Conservation (phyloP, 306 rosid species). For the Coriaria nepalensis region DNA sequence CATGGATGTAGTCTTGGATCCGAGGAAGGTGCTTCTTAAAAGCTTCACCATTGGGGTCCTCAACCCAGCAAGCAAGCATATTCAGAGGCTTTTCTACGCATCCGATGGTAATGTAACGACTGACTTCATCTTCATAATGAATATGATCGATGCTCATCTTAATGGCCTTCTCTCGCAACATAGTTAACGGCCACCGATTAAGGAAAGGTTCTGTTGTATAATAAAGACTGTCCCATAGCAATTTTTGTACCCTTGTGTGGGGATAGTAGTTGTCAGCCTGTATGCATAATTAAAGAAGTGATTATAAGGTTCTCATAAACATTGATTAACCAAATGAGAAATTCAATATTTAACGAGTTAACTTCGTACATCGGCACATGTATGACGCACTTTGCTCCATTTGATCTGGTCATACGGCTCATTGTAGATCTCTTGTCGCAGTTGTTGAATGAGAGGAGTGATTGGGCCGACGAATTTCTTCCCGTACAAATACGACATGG, state of each 20-base stretch:
- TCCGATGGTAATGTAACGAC: constrained; percentile 32
- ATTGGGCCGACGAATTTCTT: constrained; percentile 43
- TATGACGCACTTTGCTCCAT: constrained; percentile 33
- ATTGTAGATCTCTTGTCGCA: constrained; percentile 30
- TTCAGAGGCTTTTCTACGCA: constrained; percentile 27
- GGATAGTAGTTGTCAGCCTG: constrained; percentile 27
- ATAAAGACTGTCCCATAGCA: constrained; percentile 22
- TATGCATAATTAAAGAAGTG: too few species aligned
- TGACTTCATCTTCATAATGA: constrained; percentile 25
- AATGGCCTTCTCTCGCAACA: constrained; percentile 20
- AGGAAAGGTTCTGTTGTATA: constrained; percentile 19
- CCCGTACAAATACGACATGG: constrained; percentile 54
- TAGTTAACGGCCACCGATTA: constrained; percentile 17
- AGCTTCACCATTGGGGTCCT: constrained; percentile 29
- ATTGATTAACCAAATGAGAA: too few species aligned
- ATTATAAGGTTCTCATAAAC: not conserved
- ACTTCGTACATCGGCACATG: constrained; percentile 42
- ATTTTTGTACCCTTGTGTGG: constrained; percentile 14
- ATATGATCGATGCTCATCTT: constrained; percentile 13
- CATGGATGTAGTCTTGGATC: constrained; percentile 23
- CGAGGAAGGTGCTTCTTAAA: constrained; percentile 36
- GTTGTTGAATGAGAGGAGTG: constrained; percentile 22
- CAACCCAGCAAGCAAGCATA: constrained; percentile 30
- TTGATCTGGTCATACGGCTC: constrained; percentile 32
- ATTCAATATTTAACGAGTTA: too few species aligned